Base-by-base conservation (phyloP, 1,284 basidiomycete species). In the Cryptococcus sp. region DNA sequence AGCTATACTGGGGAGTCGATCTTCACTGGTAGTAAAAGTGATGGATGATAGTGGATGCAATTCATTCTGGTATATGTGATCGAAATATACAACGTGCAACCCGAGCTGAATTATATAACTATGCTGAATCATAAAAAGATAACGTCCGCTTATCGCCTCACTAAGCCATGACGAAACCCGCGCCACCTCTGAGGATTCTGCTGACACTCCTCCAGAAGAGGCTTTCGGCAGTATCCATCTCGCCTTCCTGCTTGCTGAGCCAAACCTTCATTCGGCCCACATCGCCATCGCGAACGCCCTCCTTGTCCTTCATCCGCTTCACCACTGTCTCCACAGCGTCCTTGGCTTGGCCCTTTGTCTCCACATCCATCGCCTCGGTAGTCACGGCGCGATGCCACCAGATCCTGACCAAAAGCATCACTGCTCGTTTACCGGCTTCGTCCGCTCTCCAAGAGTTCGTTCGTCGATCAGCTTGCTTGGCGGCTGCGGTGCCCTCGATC, bases 341-440 rank as follows among this genome's bases (percentile, higher is more conserved):
- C 52, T 73, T 74, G 2, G 76, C 72, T 0, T 62, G 54, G 4
- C 46, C 56, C 60, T 76, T 78, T 40, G 69, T 72, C 29, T 74
- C 69, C 15, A 69, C 63, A 38, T 75, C 74, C 17, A 63, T 64
- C 5, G 55, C 46, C n/a, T 67, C 65, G 10, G 68, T 68, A 20
- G 72, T 76, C n/a, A 74, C 75, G 1, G 77, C 76, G 3, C 72
- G 61, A 52, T 69, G 66, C 77, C 77, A 78, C 71, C 74, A 75
- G 16, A 69, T 65, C 16, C 76, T 62, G 20, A 78, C 53, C 11
- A 76, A 54, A 8, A 74, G 63, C 58, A 77, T 67, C 22, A 76
- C 73, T 1, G 74, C 74, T 13, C 69, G 52, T 52, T 74, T 75
- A 26, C 75, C 75, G 3, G 65, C 61, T 58, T 77, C 75, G 50